Percentiles rank a stretch among this genome's conserved stretches.
These are phyloP conservation scores for Sphagnum magellanicum DNA, from an alignment of 228 moss, liverwort and hornwort genomes.

Conservation along the genomic window DNA sequence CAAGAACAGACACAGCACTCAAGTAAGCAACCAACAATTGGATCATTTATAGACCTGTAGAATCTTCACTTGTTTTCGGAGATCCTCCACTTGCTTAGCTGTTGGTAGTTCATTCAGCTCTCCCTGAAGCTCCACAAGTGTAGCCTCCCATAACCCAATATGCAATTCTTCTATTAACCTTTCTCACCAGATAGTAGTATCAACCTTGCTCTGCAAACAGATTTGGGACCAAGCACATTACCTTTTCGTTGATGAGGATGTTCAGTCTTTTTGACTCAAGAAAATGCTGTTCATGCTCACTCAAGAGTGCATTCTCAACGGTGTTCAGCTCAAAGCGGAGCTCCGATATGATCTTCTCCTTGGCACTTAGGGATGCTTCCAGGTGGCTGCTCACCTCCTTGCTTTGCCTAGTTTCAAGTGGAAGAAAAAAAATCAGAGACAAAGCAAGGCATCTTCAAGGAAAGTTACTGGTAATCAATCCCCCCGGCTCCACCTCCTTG, in stretches of 20 bases:
- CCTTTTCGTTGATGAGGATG: constrained; percentile 61
- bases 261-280: constrained; percentile 56
- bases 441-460: not conserved
- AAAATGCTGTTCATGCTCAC: constrained; percentile 64
- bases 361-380: constrained; percentile 82
- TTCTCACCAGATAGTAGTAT: too few species aligned
- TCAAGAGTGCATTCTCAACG: constrained; percentile 53
- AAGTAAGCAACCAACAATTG: too few species aligned
- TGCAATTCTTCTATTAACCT: too few species aligned
- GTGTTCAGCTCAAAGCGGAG: constrained; percentile 74
- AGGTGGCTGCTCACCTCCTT: constrained; percentile 81
- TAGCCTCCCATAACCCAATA: constrained; percentile 42
- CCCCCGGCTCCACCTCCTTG: too few species aligned
- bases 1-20: too few species aligned
- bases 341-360: constrained; percentile 91
- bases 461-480: not conserved
- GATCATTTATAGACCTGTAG: constrained; percentile 44
- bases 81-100: constrained; percentile 66
- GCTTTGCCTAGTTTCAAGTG: constrained; percentile 41
- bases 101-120: constrained; percentile 78
- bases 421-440: not conserved
- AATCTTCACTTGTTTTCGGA: constrained; percentile 91
- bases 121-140: constrained; percentile 46
- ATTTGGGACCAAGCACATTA: constrained; percentile 1
- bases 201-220: too few species aligned